phyloP scores from a whole-genome alignment of 768 basidiomycete genomes.

The Daedalea quercina region DNA sequence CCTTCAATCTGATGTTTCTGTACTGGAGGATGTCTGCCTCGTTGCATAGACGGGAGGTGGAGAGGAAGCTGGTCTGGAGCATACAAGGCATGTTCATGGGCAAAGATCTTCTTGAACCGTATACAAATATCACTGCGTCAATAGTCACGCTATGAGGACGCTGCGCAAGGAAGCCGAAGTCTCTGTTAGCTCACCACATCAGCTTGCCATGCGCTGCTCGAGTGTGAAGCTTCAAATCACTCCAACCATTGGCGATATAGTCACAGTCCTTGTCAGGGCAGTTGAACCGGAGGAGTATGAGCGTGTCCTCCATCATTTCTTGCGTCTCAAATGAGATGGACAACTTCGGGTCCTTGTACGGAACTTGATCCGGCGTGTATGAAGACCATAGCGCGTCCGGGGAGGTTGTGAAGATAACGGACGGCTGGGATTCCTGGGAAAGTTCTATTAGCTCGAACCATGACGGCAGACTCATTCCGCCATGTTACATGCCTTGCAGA shows the following conservation, averaged over 20 bases:
- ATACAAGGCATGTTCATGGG: constrained; percentile 91
- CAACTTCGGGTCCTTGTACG: constrained; percentile 66
- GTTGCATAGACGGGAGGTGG: constrained; percentile 70
- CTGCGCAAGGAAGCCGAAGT: not conserved
- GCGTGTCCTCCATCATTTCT: constrained; percentile 93
- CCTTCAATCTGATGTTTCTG: constrained; percentile 59
- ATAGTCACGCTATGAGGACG: not conserved
- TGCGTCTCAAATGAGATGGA: constrained; percentile 81
- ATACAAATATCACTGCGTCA: constrained; percentile 74
- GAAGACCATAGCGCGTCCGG: constrained; percentile 54
- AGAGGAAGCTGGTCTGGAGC: constrained; percentile 51
- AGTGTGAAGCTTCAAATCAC: constrained; percentile 80
- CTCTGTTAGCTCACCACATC: constrained; percentile 60
- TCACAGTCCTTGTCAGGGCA: constrained; percentile 84
- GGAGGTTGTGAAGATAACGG: constrained; percentile 70
- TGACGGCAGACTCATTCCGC: not conserved
- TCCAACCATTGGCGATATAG: constrained; percentile 83
- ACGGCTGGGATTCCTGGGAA: constrained; percentile 59
- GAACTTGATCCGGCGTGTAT: constrained; percentile 47
- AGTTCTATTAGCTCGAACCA: not conserved
- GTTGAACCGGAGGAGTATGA: constrained; percentile 89
- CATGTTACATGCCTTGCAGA: constrained; percentile 73
- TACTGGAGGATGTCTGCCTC: constrained; percentile 26
- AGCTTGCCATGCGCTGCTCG: constrained; percentile 67
- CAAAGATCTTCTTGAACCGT: constrained; percentile 86